A percentile compares a stretch with the other conserved stretches of the same genome.
These are phyloP conservation scores for Umbelopsis isabellina DNA, from an alignment of 192 early-diverging fungal species.

Conservation along the genomic window DNA sequence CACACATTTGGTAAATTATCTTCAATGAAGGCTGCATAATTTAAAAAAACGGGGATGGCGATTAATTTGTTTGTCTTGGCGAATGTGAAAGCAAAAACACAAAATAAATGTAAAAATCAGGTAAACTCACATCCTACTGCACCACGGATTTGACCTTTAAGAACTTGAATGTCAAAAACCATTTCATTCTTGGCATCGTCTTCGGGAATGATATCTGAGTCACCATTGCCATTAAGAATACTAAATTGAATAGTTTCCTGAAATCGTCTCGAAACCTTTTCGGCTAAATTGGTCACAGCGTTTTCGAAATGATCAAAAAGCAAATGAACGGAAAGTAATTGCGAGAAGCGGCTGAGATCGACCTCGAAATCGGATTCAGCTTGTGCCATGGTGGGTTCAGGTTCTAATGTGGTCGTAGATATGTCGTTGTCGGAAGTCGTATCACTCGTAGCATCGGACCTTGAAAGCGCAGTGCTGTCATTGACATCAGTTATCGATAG, in stretches of 20 bases:
- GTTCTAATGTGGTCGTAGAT: too few species aligned
- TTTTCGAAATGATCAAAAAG: conserved; percentile 30
- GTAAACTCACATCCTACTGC: conserved; percentile 24
- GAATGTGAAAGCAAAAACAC: too few species aligned
- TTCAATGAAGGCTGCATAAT: conserved; percentile 9
- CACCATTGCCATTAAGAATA: not conserved
- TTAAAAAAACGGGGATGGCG: too few species aligned
- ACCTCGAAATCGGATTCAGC: conserved; percentile 3
- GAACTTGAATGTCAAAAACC: conserved; percentile 17
- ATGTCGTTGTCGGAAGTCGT: too few species aligned
- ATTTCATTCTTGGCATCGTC: conserved; percentile 5
- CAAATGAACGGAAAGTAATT: conserved; percentile 17
- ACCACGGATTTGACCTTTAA: conserved; percentile 21
- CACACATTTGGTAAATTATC: conserved; percentile 19
- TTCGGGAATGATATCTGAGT: conserved; percentile 1
- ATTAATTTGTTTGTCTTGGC: too few species aligned
- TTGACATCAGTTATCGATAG: conserved; percentile 15
- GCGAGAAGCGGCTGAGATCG: conserved; percentile 17
- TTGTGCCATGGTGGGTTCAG: too few species aligned
- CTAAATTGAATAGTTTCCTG: conserved; percentile 25
- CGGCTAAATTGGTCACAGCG: conserved; percentile 8
- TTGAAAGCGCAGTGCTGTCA: conserved; percentile 1
- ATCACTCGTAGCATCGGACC: not conserved
- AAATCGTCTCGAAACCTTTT: conserved; percentile 13
- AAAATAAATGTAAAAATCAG: not conserved